Evolutionary conservation across 2,329 filamentous ascomycete species (phyloP), one percentile per base, ranked within the genome.

Genomic region (Pseudocercospora pini-densiflorae): DNA sequence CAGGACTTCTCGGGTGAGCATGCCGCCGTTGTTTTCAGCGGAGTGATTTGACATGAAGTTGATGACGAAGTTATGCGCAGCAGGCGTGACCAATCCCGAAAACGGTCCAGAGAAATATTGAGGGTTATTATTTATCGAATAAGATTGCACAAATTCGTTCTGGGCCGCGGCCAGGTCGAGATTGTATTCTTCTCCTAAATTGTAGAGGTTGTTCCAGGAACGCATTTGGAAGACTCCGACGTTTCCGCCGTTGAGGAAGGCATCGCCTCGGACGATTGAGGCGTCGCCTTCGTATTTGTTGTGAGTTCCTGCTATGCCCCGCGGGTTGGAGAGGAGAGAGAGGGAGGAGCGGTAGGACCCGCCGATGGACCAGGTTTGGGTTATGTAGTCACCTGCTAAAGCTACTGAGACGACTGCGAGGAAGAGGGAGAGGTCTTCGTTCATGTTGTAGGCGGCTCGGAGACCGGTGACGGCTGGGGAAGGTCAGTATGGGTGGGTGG

Each of bases 221-320:
- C 43, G 64, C 64, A 63, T 59, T 59, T 61, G 45, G 57, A 63
- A 63, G 29, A 60, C 27, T 21, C 57, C 58, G 33, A 61, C 58
- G 47, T 19, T 47, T n/a, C 68, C 70, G 49, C 60, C 54, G 27
- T 68, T 62, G n/a, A 65, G 21, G 62, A 76, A 77, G 12, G 77
- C 63, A 45, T 78, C 75, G 61, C 71, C 47, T 2, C 19, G 19
- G 12, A 73, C 73, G 7, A 76, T 75, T 1, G 75, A 77, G 7
- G 62, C 71, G 58, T 78, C 76, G 23, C 61, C 61, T 66, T 78
- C 76, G 49, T 76, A 78, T 59, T 74, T 73, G 66, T 74, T 74
- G 65, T 77, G 59, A 9, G 53, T 58, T 29, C 54, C 55, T 31
- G 45, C 63, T 16, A 65, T 65, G 10, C 61, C 66, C 10, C 51